Conservation (phyloP, 2,329 filamentous ascomycete genomes). For the Neofusicoccum cordaticola region DNA sequence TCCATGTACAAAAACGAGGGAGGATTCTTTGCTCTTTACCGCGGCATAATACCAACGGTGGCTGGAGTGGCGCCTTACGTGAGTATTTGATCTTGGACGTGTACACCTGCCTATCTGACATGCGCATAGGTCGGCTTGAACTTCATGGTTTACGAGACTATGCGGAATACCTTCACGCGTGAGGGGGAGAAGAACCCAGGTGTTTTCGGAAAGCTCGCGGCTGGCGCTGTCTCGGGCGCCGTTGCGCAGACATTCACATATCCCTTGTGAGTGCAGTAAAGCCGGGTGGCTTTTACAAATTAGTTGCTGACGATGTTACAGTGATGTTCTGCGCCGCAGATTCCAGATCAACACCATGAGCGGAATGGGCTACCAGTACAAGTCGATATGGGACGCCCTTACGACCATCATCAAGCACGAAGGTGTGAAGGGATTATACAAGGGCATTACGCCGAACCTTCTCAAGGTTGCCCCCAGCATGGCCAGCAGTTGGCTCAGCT, state of each 20-base stretch:
- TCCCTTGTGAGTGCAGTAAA: slow-evolving; percentile 70
- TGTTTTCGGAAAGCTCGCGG: slow-evolving; percentile 75
- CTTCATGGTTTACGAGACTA: slow-evolving; percentile 96
- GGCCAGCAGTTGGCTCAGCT: slow-evolving; percentile 97
- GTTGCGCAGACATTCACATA: slow-evolving; percentile 98
- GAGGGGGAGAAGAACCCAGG: slow-evolving; percentile 83
- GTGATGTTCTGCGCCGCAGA: slow-evolving; percentile 84
- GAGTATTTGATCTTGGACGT: slow-evolving; percentile 39
- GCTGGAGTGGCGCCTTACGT: slow-evolving; percentile 92
- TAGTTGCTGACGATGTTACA: slow-evolving; percentile 35
- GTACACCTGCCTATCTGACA: slow-evolving; percentile 36
- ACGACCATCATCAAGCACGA: slow-evolving; percentile 79
- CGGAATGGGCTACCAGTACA: slow-evolving; percentile 96
- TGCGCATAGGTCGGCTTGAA: slow-evolving; percentile 76
- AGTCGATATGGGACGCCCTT: slow-evolving; percentile 79
- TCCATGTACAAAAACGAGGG: slow-evolving; percentile 91
- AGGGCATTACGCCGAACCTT: slow-evolving; percentile 91
- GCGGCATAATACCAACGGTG: slow-evolving; percentile 89
- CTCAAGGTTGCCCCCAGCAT: slow-evolving; percentile 98
- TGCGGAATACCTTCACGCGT: slow-evolving; percentile 77
- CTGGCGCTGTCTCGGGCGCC: slow-evolving; percentile 91
- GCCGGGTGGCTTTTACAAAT: no score
- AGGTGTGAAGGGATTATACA: slow-evolving; percentile 83
- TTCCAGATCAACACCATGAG: slow-evolving; percentile 99
- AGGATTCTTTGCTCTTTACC: slow-evolving; percentile 80